These are phyloP conservation scores for Pseudopyrenochaeta lycopersici DNA, from an alignment of 2,329 filamentous ascomycete genomes.

Conservation along the genomic window DNA sequence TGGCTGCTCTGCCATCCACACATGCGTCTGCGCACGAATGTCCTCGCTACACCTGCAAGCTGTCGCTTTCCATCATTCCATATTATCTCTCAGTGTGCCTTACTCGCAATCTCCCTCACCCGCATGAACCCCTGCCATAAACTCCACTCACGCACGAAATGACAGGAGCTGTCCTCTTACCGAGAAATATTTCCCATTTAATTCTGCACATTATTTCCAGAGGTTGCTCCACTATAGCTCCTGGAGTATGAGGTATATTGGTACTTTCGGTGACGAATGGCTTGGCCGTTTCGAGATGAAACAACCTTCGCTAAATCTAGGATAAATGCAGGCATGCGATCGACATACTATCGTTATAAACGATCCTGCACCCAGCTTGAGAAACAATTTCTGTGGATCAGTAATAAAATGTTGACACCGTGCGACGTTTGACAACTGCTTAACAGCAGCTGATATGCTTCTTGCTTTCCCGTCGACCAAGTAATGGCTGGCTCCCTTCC, in stretches of 20 bases:
- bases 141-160: no score
- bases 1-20: no score
- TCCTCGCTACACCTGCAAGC: no score
- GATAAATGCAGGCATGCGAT: slow-evolving; percentile 14
- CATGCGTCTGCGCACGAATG: no score
- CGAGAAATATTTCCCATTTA: background rate
- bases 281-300: slow-evolving; percentile 13
- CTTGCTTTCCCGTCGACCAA: no score
- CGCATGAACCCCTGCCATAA: no score
- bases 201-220: background rate
- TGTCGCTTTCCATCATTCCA: no score
- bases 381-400: background rate
- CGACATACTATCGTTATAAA: background rate
- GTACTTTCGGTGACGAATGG: slow-evolving; percentile 17
- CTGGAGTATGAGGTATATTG: slow-evolving; percentile 6
- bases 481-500: no score
- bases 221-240: background rate
- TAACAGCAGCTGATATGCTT: no score
- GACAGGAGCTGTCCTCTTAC: background rate
- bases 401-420: background rate
- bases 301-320: slow-evolving; percentile 16
- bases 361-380: background rate
- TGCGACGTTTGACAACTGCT: background rate
- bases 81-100: no score
- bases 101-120: no score